phyloP scores from a whole-genome alignment of 805 yeast genomes.

The Metschnikowia santaceciliae region DNA sequence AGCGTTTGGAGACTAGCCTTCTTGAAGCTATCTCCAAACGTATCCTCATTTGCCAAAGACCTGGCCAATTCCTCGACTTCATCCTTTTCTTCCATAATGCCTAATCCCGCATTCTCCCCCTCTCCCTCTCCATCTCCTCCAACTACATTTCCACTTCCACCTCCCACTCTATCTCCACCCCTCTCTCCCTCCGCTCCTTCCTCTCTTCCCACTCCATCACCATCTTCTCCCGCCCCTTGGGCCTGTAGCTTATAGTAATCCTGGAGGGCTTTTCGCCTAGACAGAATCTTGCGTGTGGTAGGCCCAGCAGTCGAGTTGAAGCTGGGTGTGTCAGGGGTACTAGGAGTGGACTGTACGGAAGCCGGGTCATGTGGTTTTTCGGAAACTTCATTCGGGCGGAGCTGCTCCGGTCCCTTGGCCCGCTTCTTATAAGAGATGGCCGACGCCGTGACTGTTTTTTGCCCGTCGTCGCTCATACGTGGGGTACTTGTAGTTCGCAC shows the following conservation, averaged over 20 bases:
- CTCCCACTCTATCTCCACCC: constrained; percentile 1
- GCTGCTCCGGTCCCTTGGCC: neutral
- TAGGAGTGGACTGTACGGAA: neutral
- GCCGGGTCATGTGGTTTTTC: neutral
- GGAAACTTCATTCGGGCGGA: neutral
- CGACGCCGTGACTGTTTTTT: constrained; percentile 12
- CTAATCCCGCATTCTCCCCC: neutral
- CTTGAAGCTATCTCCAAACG: neutral
- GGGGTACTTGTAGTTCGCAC: neutral
- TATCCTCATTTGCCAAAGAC: neutral
- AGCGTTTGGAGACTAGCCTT: constrained; percentile 11
- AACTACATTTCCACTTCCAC: neutral
- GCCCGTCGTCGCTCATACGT: constrained; percentile 1
- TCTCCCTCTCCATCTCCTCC: too few relatives aligned
- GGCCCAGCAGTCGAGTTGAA: neutral
- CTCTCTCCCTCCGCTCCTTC: neutral
- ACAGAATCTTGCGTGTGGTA: constrained; percentile 31
- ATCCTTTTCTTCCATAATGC: neutral
- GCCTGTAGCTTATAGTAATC: constrained; percentile 35
- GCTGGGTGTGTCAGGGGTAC: neutral
- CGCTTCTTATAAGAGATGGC: constrained; percentile 31
- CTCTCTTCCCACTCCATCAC: too few relatives aligned
- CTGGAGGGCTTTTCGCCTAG: constrained; percentile 39
- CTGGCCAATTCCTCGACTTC: neutral
- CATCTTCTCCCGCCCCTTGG: too few relatives aligned